phyloP scores from a whole-genome alignment of 441 rosid species.

The Gossypium trilobum region DNA sequence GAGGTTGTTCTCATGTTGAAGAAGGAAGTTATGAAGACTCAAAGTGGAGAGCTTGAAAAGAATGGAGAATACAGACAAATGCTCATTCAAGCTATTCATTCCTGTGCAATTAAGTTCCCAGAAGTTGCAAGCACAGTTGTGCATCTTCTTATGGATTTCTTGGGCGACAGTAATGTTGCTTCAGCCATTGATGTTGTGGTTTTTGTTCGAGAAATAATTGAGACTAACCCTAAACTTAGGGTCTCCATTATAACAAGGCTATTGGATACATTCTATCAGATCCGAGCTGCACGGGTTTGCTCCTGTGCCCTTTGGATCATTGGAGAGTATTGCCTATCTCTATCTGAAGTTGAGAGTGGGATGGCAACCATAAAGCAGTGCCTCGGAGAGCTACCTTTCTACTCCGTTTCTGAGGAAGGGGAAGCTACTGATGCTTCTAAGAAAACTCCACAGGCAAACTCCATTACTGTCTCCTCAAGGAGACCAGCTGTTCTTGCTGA shows the following conservation, averaged over 20 bases:
- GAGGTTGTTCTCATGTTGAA: constrained; percentile 70
- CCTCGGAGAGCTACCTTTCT: constrained; percentile 81
- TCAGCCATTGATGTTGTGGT: constrained; percentile 76
- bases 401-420: constrained; percentile 47
- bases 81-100: constrained; percentile 89
- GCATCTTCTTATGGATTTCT: constrained; percentile 87
- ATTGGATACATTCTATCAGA: constrained; percentile 79
- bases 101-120: constrained; percentile 86
- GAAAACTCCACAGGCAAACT: constrained; percentile 38
- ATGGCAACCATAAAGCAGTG: constrained; percentile 73
- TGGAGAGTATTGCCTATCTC: constrained; percentile 82
- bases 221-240: constrained; percentile 71
- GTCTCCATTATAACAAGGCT: constrained; percentile 76
- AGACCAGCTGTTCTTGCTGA: constrained; percentile 86
- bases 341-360: constrained; percentile 79
- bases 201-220: constrained; percentile 81
- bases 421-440: constrained; percentile 47
- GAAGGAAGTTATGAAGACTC: constrained; percentile 93
- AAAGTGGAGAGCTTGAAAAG: constrained; percentile 83
- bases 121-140: constrained; percentile 91
- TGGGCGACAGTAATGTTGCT: constrained; percentile 80
- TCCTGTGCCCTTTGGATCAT: constrained; percentile 87
- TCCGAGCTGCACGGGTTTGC: constrained; percentile 76
- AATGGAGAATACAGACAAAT: constrained; percentile 84
- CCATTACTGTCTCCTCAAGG: constrained; percentile 60